A percentile compares a stretch with the other conserved stretches of the same genome.
Conservation (phyloP, 208 protist genomes). For the Strigomonas culicis region DNA sequence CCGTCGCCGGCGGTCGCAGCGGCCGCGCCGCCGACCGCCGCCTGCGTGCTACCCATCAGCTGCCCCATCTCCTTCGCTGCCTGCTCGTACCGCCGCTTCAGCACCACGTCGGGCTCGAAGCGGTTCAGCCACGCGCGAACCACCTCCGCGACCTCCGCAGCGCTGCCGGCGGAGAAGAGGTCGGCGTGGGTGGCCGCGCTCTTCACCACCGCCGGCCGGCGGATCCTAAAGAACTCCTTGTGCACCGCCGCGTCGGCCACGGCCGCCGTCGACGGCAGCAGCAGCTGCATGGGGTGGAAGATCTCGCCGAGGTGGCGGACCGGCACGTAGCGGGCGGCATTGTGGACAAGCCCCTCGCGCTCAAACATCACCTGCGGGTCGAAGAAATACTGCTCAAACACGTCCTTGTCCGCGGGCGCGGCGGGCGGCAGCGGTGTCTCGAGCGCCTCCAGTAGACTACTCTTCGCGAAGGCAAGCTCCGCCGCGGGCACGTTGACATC, state of each 20-base stretch:
- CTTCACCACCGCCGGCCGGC: slow-evolving; percentile 61
- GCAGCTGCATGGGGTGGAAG: slow-evolving; percentile 73
- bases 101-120: slow-evolving; percentile 71
- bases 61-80: slow-evolving; percentile 73
- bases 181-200: slow-evolving; percentile 44
- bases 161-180: slow-evolving; percentile 39
- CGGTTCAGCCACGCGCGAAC: slow-evolving; percentile 70
- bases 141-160: slow-evolving; percentile 58
- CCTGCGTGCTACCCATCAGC: slow-evolving; percentile 38
- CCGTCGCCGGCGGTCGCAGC: slow-evolving; percentile 14
- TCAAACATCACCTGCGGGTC: slow-evolving; percentile 30
- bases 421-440: slow-evolving; percentile 46
- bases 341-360: slow-evolving; percentile 41
- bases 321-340: slow-evolving; percentile 59
- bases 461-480: slow-evolving; percentile 58
- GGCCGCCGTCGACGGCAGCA: slow-evolving; percentile 45
- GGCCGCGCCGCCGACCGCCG: slow-evolving; percentile 9
- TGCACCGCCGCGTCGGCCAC: slow-evolving; percentile 54
- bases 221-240: slow-evolving; percentile 76
- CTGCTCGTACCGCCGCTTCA: slow-evolving; percentile 74
- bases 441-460: slow-evolving; percentile 37
- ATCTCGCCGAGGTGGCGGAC: slow-evolving; percentile 49
- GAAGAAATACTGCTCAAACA: slow-evolving; percentile 67
- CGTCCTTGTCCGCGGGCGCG: slow-evolving; percentile 26
- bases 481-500: slow-evolving; percentile 75